phyloP scores from a whole-genome alignment of 768 basidiomycete genomes.

The Auricularia heimuer region DNA sequence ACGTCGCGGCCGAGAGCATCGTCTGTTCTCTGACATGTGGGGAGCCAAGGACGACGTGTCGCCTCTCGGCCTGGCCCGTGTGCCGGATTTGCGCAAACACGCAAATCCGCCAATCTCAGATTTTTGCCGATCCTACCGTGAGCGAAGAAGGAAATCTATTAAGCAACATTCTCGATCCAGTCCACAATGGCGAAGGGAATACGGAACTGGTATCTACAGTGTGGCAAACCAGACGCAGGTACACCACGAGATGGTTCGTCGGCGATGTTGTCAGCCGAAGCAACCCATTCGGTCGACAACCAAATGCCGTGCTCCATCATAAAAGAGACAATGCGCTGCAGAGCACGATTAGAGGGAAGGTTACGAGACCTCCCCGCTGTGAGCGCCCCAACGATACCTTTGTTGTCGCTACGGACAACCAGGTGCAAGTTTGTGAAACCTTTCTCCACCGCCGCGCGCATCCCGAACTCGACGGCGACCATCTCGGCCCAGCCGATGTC shows the following conservation, averaged over 20 bases:
- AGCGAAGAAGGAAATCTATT: not conserved
- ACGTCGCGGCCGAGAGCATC: not conserved
- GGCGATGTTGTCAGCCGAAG: not conserved
- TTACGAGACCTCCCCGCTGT: not conserved
- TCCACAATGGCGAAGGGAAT: not conserved
- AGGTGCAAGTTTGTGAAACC: not conserved
- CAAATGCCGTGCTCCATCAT: not conserved
- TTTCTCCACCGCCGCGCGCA: not conserved
- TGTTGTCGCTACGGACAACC: not conserved
- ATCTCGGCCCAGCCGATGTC: not conserved
- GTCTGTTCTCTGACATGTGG: not conserved
- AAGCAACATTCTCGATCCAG: not conserved
- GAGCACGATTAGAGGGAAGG: not conserved
- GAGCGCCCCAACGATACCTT: not conserved
- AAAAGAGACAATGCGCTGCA: not conserved
- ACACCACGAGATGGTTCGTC: not conserved
- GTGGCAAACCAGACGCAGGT: not conserved
- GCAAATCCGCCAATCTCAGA: not conserved
- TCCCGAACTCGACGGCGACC: not conserved
- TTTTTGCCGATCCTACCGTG: no score
- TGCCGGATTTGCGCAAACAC: not conserved
- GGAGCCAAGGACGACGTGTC: not conserved
- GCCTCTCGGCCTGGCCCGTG: not conserved
- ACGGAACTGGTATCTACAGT: not conserved
- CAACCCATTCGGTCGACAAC: not conserved